Evolutionary conservation across 352 stramenopile genomes (phyloP).

Genomic region (Paralagenidium karlingii): DNA sequence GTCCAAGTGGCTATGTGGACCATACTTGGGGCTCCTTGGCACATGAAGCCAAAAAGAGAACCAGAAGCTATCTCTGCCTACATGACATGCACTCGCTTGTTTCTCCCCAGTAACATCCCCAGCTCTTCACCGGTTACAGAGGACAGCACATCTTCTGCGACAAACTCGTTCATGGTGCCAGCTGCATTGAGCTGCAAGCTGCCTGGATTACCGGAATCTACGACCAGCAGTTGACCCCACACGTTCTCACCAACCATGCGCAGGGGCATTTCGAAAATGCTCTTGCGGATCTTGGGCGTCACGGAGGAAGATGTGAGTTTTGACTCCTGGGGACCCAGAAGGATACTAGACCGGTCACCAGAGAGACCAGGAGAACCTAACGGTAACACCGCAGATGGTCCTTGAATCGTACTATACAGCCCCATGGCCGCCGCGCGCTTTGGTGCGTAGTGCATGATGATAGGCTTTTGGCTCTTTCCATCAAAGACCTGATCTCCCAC

Average conservation of each 20-base stretch:
- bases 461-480: slow-evolving; percentile 13
- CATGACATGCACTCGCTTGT: slow-evolving; percentile 25
- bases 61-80: slow-evolving; percentile 18
- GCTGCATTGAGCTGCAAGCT: slow-evolving; percentile 13
- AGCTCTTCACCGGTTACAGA: slow-evolving; percentile 34
- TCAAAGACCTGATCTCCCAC: slow-evolving; percentile 37
- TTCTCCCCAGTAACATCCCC: slow-evolving; percentile 27
- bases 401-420: slow-evolving; percentile 11
- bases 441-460: slow-evolving; percentile 18
- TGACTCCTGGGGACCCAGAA: not conserved
- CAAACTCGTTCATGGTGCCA: slow-evolving; percentile 16
- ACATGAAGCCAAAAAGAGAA: no score
- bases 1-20: no score
- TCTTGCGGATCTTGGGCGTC: slow-evolving; percentile 9
- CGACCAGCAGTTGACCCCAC: slow-evolving; percentile 18
- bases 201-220: slow-evolving; percentile 18
- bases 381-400: no score
- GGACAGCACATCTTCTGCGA: slow-evolving; percentile 25
- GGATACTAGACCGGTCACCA: no score
- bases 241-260: slow-evolving; percentile 17
- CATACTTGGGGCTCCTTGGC: no score
- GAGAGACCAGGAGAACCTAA: no score
- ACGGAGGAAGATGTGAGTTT: not conserved
- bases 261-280: slow-evolving; percentile 29
- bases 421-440: slow-evolving; percentile 22